Base-by-base conservation (phyloP, 306 rosid genomes). In the Prunus armeniaca region DNA sequence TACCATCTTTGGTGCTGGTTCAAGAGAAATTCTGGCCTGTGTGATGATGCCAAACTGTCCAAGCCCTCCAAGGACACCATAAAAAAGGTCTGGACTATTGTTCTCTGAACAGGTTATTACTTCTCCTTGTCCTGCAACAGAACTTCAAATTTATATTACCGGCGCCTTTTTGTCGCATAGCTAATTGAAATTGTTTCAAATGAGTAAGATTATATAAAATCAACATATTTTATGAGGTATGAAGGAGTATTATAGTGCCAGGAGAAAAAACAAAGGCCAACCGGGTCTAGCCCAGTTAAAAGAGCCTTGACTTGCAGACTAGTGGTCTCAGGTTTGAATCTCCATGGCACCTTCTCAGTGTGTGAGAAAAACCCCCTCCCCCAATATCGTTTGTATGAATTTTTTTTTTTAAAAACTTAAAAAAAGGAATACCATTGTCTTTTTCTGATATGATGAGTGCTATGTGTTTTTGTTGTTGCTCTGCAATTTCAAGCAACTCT, bases 31-130 rank as follows among this genome's bases (percentile, higher is more conserved):
- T 66, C 92, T 86, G 28, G 99, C 99, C 75, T 83, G 80, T 69
- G 98, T 89, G 65, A 96, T 92, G 89, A 96, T 86, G 78, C 97
- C 99, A 76, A 96, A 96, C 80, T 96, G 99, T 62, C 99, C 99
- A 27, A 96, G 96, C 57, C 99, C 99, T 76, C 99, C 99, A 58
- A 92, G 91, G 72, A 88, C 98, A 63, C 89, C 91, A 75, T 88
- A 51, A 72, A 90, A 96, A 78, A 96, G 97, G 63, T 96, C 98
- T 27, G 89, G 80, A 81, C 87, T 86, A 70, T 84, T 80, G 79
- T 85, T 84, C 67, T 75, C 84, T 7, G 99, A 92, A 83, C 99
- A 96, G 77, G 86, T 87, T 74, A 89, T 84, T 32, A 88, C 86
- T 72, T 90, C 97, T 86, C 99, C 99, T 71, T 89, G 92, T 76